Conservation (phyloP, 2,329 filamentous ascomycete species). For the Colletotrichum horii region DNA sequence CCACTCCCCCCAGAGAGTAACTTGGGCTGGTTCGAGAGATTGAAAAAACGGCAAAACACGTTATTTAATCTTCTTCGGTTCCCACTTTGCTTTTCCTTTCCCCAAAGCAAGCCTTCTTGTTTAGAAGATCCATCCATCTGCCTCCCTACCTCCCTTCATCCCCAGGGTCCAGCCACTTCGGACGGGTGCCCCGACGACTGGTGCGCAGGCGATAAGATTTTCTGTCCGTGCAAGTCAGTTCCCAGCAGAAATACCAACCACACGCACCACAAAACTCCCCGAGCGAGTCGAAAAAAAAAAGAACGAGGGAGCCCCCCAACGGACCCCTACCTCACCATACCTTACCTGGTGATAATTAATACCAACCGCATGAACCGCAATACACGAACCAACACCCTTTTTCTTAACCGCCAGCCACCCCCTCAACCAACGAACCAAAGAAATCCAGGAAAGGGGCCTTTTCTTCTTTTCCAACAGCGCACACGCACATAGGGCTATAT, state of each 20-base stretch:
- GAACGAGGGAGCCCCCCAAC: neutral
- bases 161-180: neutral
- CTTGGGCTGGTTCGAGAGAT: slow-evolving; percentile 4
- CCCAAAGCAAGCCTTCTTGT: neutral
- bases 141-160: neutral
- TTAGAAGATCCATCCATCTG: neutral
- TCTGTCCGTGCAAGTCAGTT: neutral
- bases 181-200: slow-evolving; percentile 15
- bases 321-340: slow-evolving; percentile 5
- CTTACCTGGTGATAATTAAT: slow-evolving; percentile 10
- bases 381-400: neutral
- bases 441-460: neutral
- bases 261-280: neutral
- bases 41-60: neutral
- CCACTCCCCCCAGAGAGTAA: neutral
- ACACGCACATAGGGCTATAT: neutral
- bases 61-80: slow-evolving; percentile 5
- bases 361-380: slow-evolving; percentile 3
- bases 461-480: neutral
- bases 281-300: neutral
- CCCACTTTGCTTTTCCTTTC: neutral
- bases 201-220: slow-evolving; percentile 7
- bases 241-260: neutral
- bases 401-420: neutral
- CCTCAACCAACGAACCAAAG: neutral